Evolutionary conservation across 2,329 filamentous ascomycete species (phyloP), one percentile per base, ranked within the genome.

Genomic region (Colletotrichum tanaceti): DNA sequence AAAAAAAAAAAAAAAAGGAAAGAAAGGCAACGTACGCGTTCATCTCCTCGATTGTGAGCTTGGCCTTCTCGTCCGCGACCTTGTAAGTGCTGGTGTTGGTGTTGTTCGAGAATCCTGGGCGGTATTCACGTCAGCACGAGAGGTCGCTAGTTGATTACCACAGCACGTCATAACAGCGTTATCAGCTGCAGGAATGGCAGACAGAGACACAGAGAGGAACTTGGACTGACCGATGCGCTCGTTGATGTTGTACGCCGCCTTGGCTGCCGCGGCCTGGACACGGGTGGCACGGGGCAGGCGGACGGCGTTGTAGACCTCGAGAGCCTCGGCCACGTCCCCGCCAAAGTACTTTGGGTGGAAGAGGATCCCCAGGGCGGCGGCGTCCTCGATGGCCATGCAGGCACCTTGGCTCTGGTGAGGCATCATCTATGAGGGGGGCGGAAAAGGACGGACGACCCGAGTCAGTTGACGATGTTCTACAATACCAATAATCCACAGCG

Each of bases 1-100:
- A 14, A 13, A 38, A 1, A 28, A 1, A 9, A 28, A 28, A 1
- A 6, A 28, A 28, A 28, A 28, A 28, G 1, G 6, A 9, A 0
- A 28, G n/a, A n/a, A n/a, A 28, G 7, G 6, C 28, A 28, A 82
- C 85, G 80, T 79, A 87, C 81, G 82, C 81, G 68, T 91, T 91
- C 88, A 91, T 91, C 75, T 91, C 89, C 71, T 90, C 88, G 58
- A 91, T 90, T 0, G 89, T 91, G 39, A 91, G 74, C 70, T 89
- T 89, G 54, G 86, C 83, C 71, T 81, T 85, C 72, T 88, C 84
- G 59, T 90, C 85, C 70, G 87, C 84, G 0, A 91, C 89, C 73
- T 87, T 88, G 77, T 91, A 91, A 0, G 82, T 84, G 0, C 83
- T 76, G 16, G 79, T 84, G 46, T 83, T 72, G 35, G 84, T 90